phyloP scores from a whole-genome alignment of 1,139 yeast genomes.

The Geotrichum histeridarum region DNA sequence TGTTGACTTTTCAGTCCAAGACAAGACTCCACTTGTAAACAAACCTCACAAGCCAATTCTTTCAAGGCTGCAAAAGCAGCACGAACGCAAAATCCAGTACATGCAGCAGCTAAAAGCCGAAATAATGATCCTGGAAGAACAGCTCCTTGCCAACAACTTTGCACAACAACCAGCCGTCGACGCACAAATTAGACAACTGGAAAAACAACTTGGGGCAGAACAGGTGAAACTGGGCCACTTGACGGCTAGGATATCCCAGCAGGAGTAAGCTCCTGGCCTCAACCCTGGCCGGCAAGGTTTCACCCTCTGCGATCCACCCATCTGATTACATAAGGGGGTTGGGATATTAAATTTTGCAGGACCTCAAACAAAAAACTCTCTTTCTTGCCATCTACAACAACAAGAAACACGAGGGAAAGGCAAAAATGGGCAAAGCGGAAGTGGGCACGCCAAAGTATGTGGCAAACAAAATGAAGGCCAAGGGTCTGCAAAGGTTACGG shows the following conservation, averaged over 20 bases:
- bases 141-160: neutral
- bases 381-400: no score
- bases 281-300: no score
- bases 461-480: slow-evolving; percentile 71
- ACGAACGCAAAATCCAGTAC: slow-evolving; percentile 10
- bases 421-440: slow-evolving; percentile 57
- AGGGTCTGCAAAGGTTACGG: slow-evolving; percentile 77
- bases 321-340: no score
- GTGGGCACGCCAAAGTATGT: slow-evolving; percentile 77
- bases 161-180: neutral
- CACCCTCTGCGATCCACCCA: neutral
- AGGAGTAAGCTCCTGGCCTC: no score
- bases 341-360: no score
- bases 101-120: slow-evolving; percentile 9
- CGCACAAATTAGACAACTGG: slow-evolving; percentile 5
- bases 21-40: neutral
- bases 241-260: neutral
- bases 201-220: slow-evolving; percentile 8
- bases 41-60: neutral
- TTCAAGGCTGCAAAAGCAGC: slow-evolving; percentile 3
- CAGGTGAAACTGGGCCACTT: neutral
- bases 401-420: no score
- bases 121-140: slow-evolving; percentile 17
- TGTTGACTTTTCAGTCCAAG: slow-evolving; percentile 8
- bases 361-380: no score